These are phyloP conservation scores for Plasmopara muralis DNA, from an alignment of 352 stramenopile species.

Conservation along the genomic window DNA sequence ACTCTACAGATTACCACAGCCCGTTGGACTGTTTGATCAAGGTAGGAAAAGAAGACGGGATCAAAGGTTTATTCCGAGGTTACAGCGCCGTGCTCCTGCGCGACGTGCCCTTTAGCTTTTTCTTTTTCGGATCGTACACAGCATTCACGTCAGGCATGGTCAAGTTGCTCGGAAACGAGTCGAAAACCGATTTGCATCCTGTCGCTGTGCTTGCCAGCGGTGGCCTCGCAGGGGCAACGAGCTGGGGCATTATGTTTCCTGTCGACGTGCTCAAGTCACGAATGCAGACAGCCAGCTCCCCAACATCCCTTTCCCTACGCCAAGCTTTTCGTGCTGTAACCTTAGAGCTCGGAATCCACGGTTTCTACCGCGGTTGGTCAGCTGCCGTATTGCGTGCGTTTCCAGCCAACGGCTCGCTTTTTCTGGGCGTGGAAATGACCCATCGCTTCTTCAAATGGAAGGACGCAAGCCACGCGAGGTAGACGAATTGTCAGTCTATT, in stretches of 20 bases:
- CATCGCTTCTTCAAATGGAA: slow-evolving; percentile 69
- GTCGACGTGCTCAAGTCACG: slow-evolving; percentile 79
- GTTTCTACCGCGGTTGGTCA: slow-evolving; percentile 85
- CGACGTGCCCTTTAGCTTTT: slow-evolving; percentile 88
- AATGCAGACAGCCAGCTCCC: slow-evolving; percentile 56
- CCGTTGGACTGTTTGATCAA: slow-evolving; percentile 63
- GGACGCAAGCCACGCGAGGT: slow-evolving; percentile 14
- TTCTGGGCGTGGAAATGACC: slow-evolving; percentile 86
- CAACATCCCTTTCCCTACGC: slow-evolving; percentile 30
- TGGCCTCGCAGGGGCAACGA: slow-evolving; percentile 66
- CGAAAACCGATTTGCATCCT: slow-evolving; percentile 70
- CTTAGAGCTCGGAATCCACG: slow-evolving; percentile 54
- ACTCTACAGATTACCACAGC: slow-evolving; percentile 43
- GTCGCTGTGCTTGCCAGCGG: slow-evolving; percentile 67
- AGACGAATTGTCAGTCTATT: background rate
- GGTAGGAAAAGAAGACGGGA: slow-evolving; percentile 52
- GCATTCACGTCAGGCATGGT: slow-evolving; percentile 52
- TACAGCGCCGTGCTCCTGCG: slow-evolving; percentile 78
- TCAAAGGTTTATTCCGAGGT: slow-evolving; percentile 66
- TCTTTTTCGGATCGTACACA: slow-evolving; percentile 86
- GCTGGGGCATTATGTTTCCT: slow-evolving; percentile 84
- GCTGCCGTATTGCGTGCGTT: slow-evolving; percentile 81
- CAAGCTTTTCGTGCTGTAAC: slow-evolving; percentile 51
- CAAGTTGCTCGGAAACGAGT: slow-evolving; percentile 41
- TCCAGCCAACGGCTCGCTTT: slow-evolving; percentile 83